Evolutionary conservation across 225 moss, liverwort and hornwort genomes (phyloP), one percentile per base, ranked within the genome.

Genomic region (Asterella californica): DNA sequence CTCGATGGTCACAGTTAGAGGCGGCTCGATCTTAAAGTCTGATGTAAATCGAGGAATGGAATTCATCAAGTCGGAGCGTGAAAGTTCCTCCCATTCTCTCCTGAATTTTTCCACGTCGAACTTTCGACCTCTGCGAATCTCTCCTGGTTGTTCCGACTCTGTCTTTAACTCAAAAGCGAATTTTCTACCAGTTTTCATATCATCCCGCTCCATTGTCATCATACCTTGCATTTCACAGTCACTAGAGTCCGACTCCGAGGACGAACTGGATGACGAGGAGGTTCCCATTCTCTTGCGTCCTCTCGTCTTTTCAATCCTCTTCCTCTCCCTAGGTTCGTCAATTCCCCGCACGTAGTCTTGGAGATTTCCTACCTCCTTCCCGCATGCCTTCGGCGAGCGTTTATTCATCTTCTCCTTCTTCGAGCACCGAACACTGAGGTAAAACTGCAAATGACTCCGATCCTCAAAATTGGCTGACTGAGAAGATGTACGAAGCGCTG

Each of bases 361-460:
- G 36, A 15, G 10, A 45, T 21, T 54, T 37, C 10, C 38, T 21
- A 18, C 36, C 65, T 42, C 65, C 53, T 15, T 38, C 10, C 24
- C 14, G 46, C 12, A 25, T 10, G 77, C 72, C 57, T 62, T 74
- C 62, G 59, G 68, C 64, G 36, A 25, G 2, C 79, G 33, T 11
- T 75, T 78, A 8, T 61, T 59, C 4, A 34, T 7, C 17, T 76
- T 73, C 10, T 78, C 70, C 42, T 76, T 83, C 61, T 55, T 70
- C 69, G 47, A 46, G 15, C 70, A 75, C 15, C 29, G 47, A 10
- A 36, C 81, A 67, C 72, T 63, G 17, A 10, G 9, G 70, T 86
- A 86, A 50, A 83, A 86, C 30, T 79, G 83, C 21, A 83, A 34
- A 52, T 86, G 86, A 53, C 83, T 57, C 45, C 83, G 75, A 76